Conservation (phyloP, 768 basidiomycete species). For the Amanita molliuscula region DNA sequence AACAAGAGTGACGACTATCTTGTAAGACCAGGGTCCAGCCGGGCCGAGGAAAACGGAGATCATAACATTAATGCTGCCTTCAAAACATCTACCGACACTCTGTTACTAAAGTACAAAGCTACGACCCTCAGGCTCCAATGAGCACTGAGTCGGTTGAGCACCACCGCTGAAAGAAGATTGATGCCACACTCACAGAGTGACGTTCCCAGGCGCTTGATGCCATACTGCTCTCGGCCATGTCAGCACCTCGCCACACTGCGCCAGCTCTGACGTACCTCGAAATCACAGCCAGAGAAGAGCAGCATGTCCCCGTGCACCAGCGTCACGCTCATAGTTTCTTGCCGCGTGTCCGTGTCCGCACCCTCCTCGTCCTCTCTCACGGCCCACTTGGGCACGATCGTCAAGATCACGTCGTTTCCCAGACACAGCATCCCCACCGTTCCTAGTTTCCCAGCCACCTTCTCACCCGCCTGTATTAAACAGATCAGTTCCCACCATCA, state of each 20-base stretch:
- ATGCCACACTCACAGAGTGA: constrained; percentile 25
- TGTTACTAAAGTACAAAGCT: background rate
- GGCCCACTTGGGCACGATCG: constrained; percentile 16
- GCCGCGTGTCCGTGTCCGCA: background rate
- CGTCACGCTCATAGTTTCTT: constrained; percentile 10
- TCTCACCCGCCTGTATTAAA: constrained; percentile 12
- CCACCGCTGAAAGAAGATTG: background rate
- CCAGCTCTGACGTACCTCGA: constrained; percentile 23
- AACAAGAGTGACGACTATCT: background rate
- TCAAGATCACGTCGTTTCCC: constrained; percentile 26
- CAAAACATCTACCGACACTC: too few species aligned
- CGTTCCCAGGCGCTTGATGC: constrained; percentile 32
- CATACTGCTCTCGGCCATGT: constrained; percentile 20
- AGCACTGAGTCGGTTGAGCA: background rate
- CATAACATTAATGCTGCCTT: background rate
- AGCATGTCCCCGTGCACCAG: constrained; percentile 35
- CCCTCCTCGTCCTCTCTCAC: constrained; percentile 1
- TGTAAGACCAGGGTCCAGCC: too few species aligned
- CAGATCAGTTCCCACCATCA: background rate
- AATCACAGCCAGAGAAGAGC: constrained; percentile 29
- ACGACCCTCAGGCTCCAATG: background rate
- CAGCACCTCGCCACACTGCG: background rate
- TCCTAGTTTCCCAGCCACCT: constrained; percentile 17
- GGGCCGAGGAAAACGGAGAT: background rate
- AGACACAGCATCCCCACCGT: constrained; percentile 24